Percentiles rank a stretch among this genome's conserved stretches.
phyloP scores from a whole-genome alignment of 257 asterid genomes.

The Solanum ossicruentum region DNA sequence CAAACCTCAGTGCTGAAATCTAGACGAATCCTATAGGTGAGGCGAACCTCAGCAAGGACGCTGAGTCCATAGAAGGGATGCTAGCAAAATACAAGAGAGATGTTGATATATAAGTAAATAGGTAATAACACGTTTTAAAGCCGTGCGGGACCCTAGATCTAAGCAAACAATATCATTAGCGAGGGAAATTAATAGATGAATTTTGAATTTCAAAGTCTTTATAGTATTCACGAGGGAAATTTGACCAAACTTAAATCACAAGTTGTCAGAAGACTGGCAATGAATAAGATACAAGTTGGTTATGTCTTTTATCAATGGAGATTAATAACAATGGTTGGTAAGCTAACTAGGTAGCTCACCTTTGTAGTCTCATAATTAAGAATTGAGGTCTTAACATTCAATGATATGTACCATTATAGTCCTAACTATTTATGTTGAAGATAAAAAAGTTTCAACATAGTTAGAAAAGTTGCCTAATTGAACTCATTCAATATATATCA shows the following conservation, averaged over 20 bases:
- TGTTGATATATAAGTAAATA: no score
- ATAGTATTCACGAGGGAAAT: neutral
- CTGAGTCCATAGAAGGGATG: no score
- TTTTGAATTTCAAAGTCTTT: neutral
- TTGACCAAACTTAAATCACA: neutral
- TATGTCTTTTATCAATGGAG: neutral
- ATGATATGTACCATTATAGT: neutral
- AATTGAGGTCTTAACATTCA: neutral
- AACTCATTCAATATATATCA: neutral
- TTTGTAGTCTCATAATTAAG: neutral
- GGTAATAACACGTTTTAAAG: no score
- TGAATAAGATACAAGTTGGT: neutral
- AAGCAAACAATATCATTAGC: no score
- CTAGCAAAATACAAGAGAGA: no score
- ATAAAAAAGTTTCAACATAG: neutral
- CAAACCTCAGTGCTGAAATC: no score
- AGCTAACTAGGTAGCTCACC: neutral
- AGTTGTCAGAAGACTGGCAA: neutral
- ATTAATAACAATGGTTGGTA: neutral
- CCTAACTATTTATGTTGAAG: neutral
- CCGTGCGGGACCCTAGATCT: no score
- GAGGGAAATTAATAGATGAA: neutral
- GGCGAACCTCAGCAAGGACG: no score
- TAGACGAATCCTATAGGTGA: no score
- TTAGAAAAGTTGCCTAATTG: neutral